These are phyloP conservation scores for Cercospora brassicicola DNA, from an alignment of 2,329 filamentous ascomycete genomes.

Conservation along the genomic window DNA sequence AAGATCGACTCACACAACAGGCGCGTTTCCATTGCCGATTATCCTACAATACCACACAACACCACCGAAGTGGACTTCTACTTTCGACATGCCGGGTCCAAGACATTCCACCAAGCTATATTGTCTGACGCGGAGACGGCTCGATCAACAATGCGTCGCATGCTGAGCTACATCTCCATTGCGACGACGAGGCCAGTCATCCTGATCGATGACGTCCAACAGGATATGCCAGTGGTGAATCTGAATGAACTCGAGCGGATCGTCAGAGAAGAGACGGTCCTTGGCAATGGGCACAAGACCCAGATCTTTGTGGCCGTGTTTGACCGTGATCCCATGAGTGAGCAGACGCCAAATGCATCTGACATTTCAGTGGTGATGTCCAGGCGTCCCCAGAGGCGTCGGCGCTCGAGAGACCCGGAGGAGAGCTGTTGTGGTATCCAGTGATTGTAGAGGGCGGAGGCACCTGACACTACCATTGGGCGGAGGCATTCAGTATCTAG, in stretches of 20 bases:
- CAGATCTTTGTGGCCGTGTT: constrained; percentile 7
- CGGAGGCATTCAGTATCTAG: too few species aligned
- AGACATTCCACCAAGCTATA: neutral
- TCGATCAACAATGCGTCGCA: neutral
- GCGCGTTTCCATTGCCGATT: neutral
- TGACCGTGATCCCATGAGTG: neutral
- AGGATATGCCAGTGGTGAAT: constrained; percentile 1
- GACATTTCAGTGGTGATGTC: neutral
- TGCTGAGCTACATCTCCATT: neutral
- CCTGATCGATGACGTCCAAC: neutral
- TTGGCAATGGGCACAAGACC: neutral
- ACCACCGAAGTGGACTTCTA: neutral
- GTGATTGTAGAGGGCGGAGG: neutral
- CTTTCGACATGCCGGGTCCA: neutral
- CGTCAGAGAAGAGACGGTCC: neutral
- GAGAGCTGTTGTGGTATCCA: neutral
- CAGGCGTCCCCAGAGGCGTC: neutral
- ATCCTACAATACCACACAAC: neutral
- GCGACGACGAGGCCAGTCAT: neutral
- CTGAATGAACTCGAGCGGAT: neutral
- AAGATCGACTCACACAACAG: neutral
- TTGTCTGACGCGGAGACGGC: neutral
- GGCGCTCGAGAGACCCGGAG: neutral
- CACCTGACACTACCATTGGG: neutral
- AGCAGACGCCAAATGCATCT: neutral